Evolutionary conservation across 179 eudicot species (phyloP).

Genomic region (Gypsophila paniculata): DNA sequence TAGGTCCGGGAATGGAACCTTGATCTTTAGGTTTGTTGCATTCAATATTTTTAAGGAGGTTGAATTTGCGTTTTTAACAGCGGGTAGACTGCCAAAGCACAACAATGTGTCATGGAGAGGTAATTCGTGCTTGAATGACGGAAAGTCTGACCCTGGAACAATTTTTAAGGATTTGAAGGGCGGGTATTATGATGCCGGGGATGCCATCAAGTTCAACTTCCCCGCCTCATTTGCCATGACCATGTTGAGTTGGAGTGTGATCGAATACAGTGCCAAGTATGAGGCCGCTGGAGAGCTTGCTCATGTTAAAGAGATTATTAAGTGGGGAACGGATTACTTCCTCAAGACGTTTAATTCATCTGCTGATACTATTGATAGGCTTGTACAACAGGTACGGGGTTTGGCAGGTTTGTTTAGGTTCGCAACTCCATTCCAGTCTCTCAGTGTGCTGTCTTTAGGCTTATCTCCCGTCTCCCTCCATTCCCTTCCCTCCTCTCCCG

Average conservation of each 20-base stretch:
- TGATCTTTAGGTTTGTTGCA: no score
- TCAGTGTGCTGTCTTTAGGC: background rate
- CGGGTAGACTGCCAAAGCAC: constrained; percentile 83
- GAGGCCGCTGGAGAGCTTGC: constrained; percentile 90
- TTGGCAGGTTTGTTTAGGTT: no score
- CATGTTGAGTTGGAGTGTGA: constrained; percentile 96
- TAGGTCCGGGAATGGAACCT: no score
- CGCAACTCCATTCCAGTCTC: background rate
- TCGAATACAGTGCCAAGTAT: constrained; percentile 84
- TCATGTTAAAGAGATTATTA: constrained; percentile 75
- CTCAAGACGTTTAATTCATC: constrained; percentile 84
- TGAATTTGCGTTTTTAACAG: constrained; percentile 35
- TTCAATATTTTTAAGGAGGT: background rate
- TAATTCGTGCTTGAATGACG: constrained; percentile 78
- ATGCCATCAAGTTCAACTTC: constrained; percentile 88
- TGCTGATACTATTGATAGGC: constrained; percentile 57
- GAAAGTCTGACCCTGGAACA: constrained; percentile 42
- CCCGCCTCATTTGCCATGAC: constrained; percentile 80
- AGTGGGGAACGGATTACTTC: constrained; percentile 95
- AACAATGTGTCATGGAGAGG: constrained; percentile 97
- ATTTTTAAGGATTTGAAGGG: constrained; percentile 63
- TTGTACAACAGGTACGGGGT: constrained; percentile 63
- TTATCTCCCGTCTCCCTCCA: background rate
- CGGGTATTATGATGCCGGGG: constrained; percentile 96
- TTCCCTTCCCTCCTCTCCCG: background rate